Percentiles rank a stretch among this genome's conserved stretches.
phyloP scores from a whole-genome alignment of 768 basidiomycete genomes.

The Pilatotrama ljubarskyi region DNA sequence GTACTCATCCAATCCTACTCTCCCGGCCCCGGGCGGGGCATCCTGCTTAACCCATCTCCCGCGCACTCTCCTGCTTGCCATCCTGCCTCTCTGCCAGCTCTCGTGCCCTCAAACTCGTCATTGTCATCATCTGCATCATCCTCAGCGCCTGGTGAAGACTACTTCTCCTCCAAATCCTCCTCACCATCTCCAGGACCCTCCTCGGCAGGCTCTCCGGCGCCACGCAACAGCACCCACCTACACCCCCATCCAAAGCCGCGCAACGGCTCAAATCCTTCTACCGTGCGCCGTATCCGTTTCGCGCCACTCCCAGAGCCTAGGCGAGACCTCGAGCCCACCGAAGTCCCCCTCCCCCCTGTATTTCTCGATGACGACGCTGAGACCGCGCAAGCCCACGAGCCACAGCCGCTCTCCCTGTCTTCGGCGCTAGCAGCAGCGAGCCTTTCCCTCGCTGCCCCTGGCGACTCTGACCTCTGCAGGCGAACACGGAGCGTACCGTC shows the following conservation, averaged over 20 bases:
- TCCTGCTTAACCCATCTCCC: conserved; percentile 34
- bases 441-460: conserved; percentile 27
- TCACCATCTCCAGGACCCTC: conserved; percentile 14
- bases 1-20: conserved; percentile 16
- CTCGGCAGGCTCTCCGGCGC: background rate
- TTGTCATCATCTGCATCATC: conserved; percentile 30
- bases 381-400: conserved; percentile 14
- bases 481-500: conserved; percentile 20
- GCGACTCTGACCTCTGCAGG: conserved; percentile 24
- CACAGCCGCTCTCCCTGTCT: conserved; percentile 20
- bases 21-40: conserved; percentile 27
- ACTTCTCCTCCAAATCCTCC: conserved; percentile 24
- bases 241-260: conserved; percentile 14
- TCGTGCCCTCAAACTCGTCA: conserved; percentile 26
- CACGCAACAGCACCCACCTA: conserved; percentile 1
- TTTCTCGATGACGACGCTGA: conserved; percentile 29
- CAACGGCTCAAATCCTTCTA: conserved; percentile 16
- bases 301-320: conserved; percentile 83
- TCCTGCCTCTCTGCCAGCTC: conserved; percentile 25
- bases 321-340: conserved; percentile 42
- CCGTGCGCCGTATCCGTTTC: conserved; percentile 61
- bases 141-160: conserved; percentile 27
- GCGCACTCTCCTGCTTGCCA: conserved; percentile 27
- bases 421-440: conserved; percentile 21
- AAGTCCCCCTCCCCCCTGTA: conserved; percentile 37